phyloP scores from a whole-genome alignment of 345 rosid genomes.

The Eucalyptus virginea region DNA sequence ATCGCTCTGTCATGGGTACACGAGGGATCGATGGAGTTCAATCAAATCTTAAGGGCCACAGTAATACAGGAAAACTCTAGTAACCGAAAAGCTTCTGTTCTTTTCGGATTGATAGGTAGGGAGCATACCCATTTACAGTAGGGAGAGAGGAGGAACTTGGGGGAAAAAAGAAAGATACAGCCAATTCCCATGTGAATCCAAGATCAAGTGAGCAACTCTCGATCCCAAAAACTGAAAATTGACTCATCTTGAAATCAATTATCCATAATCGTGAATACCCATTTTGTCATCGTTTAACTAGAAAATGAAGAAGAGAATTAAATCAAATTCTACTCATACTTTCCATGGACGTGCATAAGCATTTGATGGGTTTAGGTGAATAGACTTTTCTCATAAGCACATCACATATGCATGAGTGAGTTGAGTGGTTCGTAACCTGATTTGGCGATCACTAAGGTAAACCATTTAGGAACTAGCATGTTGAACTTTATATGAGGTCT shows the following conservation, averaged over 20 bases:
- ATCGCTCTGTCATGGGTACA: not conserved
- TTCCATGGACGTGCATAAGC: not conserved
- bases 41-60: not conserved
- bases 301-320: fast-evolving
- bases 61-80: too few species aligned
- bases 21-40: not conserved
- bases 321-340: not conserved
- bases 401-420: not conserved
- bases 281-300: not conserved
- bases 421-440: not conserved
- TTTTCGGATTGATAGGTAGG: too few species aligned
- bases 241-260: too few species aligned
- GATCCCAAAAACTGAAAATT: not conserved
- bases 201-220: not conserved
- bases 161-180: too few species aligned
- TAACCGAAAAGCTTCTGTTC: too few species aligned
- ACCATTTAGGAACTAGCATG: not conserved
- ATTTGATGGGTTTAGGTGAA: not conserved
- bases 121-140: too few species aligned
- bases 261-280: not conserved
- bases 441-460: not conserved
- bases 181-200: fast-evolving
- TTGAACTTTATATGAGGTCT: not conserved
- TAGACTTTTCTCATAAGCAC: not conserved
- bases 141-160: fast-evolving